Conservation (phyloP, 371 early-diverging fungal species). For the Mucor lusitanicus region DNA sequence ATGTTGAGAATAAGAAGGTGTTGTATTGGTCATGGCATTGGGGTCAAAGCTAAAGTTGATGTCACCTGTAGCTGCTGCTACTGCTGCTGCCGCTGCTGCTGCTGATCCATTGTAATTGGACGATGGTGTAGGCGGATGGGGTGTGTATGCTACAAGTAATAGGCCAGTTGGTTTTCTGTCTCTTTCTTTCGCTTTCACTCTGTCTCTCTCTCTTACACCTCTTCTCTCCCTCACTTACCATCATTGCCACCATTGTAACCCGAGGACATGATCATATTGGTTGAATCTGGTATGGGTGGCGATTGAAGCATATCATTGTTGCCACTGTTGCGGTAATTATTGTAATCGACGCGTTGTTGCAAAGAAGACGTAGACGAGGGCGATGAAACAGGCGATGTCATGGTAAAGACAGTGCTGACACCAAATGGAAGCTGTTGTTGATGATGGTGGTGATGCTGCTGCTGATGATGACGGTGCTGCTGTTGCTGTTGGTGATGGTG, state of each 20-base stretch:
- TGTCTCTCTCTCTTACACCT: not conserved
- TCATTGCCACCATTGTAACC: not conserved
- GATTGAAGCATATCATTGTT: slow-evolving; percentile 14
- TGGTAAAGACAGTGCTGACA: slow-evolving; percentile 6
- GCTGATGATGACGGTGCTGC: not conserved
- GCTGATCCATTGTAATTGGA: not conserved
- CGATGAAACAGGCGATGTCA: slow-evolving; percentile 12
- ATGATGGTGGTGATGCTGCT: not conserved
- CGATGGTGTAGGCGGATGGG: not conserved
- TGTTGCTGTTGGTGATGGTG: not conserved
- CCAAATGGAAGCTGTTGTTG: not conserved
- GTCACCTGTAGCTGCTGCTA: not conserved
- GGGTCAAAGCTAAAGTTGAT: not conserved
- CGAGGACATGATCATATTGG: slow-evolving; percentile 1
- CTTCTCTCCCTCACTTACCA: not conserved
- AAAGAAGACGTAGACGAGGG: slow-evolving; percentile 11
- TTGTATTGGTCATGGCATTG: not conserved
- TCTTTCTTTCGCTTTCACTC: too few relatives aligned
- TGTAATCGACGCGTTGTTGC: slow-evolving; percentile 18
- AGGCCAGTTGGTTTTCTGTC: too few relatives aligned
- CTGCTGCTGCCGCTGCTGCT: not conserved
- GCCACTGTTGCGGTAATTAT: not conserved
- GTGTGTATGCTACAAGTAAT: not conserved
- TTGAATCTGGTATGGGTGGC: slow-evolving; percentile 18
- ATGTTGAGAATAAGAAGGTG: not conserved